Base-by-base conservation (phyloP, 352 stramenopile species). In the Phytophthora agathidicida region DNA sequence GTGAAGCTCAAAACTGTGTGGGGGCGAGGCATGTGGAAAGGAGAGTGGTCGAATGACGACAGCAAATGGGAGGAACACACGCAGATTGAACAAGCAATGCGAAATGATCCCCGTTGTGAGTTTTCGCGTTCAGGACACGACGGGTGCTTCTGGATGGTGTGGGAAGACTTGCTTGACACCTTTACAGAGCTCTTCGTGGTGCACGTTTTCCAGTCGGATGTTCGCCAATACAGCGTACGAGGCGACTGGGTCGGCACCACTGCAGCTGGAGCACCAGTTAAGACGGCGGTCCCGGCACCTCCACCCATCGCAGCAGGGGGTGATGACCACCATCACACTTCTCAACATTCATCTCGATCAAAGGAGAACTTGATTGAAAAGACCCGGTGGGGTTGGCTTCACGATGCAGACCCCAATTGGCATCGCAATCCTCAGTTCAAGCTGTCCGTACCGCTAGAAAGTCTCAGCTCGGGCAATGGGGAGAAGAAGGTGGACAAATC, bases 351-450 rank as follows among this genome's bases (percentile, higher is more conserved):
- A 17, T 16, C 53, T 36, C 49, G 45, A 2, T 56, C 41, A 16
- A 68, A 68, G 49, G 81, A 88, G 26, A 64, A 35, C 3, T 27
- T 61, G 13, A 83, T 91, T 42, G 67, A 69, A 10, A 80, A 81
- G 35, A 91, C 77, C n/a, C 77, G 83, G 33, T 93, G 83, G 82
- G 68, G 39, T 16, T 78, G 89, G 26, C 48, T 88, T 23, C 46
- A 47, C 2, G 90, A 97, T 51, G 77, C 71, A 7, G 90, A 98
- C 39, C 68, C 88, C 6, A 91, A 85, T 36, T 98, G 91, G 91
- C 89, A 97, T 65, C 91, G 92, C 30, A 98, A 98, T 53, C 91
- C 89, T 7, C 90, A 98, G 70, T 97, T 91, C 60, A 87, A 83
- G 26, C 48, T 97, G 16, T 72, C 66, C 0, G 73, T 89, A 0